Base-by-base conservation (phyloP, 805 yeast genomes). In the Metschnikowia kunwiensis region DNA sequence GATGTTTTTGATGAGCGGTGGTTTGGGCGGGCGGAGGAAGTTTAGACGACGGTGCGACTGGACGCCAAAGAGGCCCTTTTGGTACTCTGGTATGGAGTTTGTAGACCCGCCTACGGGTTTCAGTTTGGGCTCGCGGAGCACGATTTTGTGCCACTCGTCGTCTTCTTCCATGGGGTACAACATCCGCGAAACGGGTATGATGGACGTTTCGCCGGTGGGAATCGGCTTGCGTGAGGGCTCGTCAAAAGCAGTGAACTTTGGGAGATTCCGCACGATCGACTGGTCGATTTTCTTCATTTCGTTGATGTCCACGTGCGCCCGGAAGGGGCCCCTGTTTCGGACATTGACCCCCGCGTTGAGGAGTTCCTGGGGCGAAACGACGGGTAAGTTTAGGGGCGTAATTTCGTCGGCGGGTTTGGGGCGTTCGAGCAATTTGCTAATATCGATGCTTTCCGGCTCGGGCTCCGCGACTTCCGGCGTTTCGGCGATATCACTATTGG, bases 11-110 rank as follows among this genome's bases (percentile, higher is more conserved):
- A 86, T 63, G 6, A 85, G 75, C 3, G 98, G 98, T 0, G 97
- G 97, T 34, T 76, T 74, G 5, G 98, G 98, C 0, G 98, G 97
- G 45, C 82, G 79, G 32, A 89, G 67, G 34, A 71, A 73, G 38
- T 77, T 81, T 42, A 75, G 74, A 32, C 82, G 67, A 53, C 83
- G 74, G 40, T 65, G 70, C 2, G 69, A 52, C 39, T 63, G 72
- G 21, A 61, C 54, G 1, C 80, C 79, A 57, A 80, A 80, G 10
- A 80, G 55, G 2, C 85, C 85, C 50, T 75, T 77, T 43, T 77
- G 78, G 53, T 60, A 61, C 47, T 66, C 62, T 25, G 75, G 69
- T 27, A 60, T 57, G 1, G 59, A 60, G 20, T 27, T 36, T n/a
- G 27, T 10, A 2, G 30, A 24, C 9, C 16, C 8, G 2, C 17